Base-by-base conservation (phyloP, 441 rosid genomes). In the Jatropha podagrica region DNA sequence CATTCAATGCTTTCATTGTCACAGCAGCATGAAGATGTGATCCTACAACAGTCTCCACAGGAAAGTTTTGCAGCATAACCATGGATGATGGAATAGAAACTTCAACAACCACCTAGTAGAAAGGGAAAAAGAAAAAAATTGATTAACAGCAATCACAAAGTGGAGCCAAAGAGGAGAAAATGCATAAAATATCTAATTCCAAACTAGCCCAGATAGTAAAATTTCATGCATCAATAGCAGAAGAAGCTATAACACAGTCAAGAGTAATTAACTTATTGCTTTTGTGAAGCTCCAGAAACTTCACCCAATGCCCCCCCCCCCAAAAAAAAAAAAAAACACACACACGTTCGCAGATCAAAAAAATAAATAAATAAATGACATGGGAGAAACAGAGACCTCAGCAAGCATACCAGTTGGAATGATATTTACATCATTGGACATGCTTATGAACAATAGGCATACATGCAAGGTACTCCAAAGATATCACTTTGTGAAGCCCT, bases 11-110 rank as follows among this genome's bases (percentile, higher is more conserved):
- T 82, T 87, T 91, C 94, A 96, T 83, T 51, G 97, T 90, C 73
- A 96, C 95, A 76, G 97, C 94, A 75, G 96, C 94, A 81, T 81
- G 81, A 76, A 96, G 88, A 83, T 88, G 85, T 66, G 98, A 91
- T 84, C 98, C 93, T 59, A 93, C 88, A 78, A 88, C 90, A 72
- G 91, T 86, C 91, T 96, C 97, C 59, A 93, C 97, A 51, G 95
- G 96, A 75, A 92, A 91, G 78, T 86, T 82, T 76, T 83, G 96
- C 76, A 90, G 85, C 97, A 96, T 91, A 76, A 84, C 84, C 96
- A 96, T 82, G 61, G 89, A 84, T 42, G 94, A 85, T 14, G 97
- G 98, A 65, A 83, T 68, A 68, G 97, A 89, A 83, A 96, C 97
- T 87, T 94, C 99, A 84, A 94, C 81, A 51, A 79, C 76, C 74